Conservation (phyloP, 148 eudicot species). For the Polygonum aviculare region DNA sequence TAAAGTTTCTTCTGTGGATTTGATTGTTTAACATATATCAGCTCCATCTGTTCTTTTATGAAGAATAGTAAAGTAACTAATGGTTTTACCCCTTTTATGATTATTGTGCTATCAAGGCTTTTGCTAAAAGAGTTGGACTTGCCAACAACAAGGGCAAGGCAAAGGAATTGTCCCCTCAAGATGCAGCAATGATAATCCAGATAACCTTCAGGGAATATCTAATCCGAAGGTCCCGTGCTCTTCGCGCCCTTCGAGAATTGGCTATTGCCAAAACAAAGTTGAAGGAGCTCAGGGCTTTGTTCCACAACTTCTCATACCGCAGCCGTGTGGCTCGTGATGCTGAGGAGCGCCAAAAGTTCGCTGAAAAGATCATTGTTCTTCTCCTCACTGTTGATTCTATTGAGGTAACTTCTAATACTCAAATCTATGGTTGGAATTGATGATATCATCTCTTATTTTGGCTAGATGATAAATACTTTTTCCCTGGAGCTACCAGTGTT, state of each 20-base stretch:
- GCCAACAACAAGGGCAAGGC: constrained; percentile 47
- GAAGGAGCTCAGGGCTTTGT: constrained; percentile 76
- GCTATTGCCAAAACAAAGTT: constrained; percentile 80
- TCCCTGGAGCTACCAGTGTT: background rate
- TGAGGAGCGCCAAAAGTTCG: constrained; percentile 80
- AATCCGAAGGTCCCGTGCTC: constrained; percentile 66
- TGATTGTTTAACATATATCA: background rate
- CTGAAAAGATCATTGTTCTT: constrained; percentile 80
- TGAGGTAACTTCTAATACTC: constrained; percentile 40
- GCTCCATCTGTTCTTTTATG: background rate
- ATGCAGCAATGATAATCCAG: constrained; percentile 81
- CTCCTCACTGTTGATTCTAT: constrained; percentile 91
- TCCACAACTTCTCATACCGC: constrained; percentile 81
- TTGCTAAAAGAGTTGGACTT: constrained; percentile 49
- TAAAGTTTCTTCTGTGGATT: background rate
- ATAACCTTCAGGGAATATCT: constrained; percentile 66
- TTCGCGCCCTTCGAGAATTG: constrained; percentile 83
- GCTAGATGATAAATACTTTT: background rate
- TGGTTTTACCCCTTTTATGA: background rate
- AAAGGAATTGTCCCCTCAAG: constrained; percentile 71
- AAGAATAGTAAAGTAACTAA: background rate
- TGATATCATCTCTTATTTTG: background rate
- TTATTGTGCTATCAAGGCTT: constrained; percentile 37
- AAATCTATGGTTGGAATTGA: background rate
- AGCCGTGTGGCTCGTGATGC: constrained; percentile 64